Evolutionary conservation across 169 alveolate genomes (phyloP).

Genomic region (Plasmodium malariae): DNA sequence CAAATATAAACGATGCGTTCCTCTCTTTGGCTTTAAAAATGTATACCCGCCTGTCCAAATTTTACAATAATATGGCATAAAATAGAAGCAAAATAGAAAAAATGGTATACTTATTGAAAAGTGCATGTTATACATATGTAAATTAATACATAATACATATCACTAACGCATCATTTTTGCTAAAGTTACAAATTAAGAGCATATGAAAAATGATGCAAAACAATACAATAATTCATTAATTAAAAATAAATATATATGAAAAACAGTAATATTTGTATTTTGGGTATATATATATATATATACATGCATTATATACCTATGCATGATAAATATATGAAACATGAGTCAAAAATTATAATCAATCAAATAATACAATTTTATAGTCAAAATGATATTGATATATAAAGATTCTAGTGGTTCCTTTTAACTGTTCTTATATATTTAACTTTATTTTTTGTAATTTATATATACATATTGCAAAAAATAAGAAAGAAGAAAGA

Average conservation of each 20-base stretch:
- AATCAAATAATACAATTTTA: background rate
- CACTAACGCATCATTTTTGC: background rate
- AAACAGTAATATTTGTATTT: background rate
- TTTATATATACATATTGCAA: background rate
- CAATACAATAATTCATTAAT: background rate
- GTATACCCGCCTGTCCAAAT: background rate
- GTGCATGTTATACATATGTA: background rate
- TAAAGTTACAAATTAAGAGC: background rate
- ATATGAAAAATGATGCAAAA: too few relatives aligned
- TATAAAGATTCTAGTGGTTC: background rate
- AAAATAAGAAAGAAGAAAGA: background rate
- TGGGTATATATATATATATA: background rate
- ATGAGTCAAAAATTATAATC: background rate
- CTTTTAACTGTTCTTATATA: background rate
- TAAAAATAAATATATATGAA: background rate
- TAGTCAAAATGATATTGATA: background rate
- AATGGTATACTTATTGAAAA: background rate
- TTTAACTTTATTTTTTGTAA: too few relatives aligned
- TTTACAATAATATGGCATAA: background rate
- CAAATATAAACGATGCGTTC: background rate
- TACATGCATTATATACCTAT: background rate
- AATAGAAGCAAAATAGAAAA: background rate
- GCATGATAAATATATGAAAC: background rate
- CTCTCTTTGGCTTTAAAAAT: background rate
- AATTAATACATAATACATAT: background rate